A percentile compares a stretch with the other conserved stretches of the same genome.
Conservation (phyloP, 441 rosid species). For the Syzygium syzygioides region DNA sequence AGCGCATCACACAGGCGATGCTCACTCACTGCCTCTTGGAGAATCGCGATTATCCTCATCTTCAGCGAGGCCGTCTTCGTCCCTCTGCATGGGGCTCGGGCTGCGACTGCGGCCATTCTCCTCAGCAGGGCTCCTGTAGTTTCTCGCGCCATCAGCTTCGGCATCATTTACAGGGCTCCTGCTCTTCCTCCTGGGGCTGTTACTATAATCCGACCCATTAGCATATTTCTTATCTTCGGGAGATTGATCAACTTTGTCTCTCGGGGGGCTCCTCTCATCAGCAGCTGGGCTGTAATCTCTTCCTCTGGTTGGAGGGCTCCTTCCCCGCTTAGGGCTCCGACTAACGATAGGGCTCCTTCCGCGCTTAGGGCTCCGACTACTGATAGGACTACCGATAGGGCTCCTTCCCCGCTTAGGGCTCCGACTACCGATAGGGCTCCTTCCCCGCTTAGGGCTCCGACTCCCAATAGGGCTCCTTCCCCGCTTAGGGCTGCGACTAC, state of each 20-base stretch:
- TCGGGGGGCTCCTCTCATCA: conserved; percentile 33
- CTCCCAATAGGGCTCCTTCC: conserved; percentile 31
- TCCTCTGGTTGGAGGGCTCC: conserved; percentile 35
- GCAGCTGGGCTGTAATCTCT: conserved; percentile 39
- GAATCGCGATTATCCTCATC: conserved; percentile 31
- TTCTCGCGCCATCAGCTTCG: conserved; percentile 15
- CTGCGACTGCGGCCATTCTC: conserved; percentile 40
- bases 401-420: conserved; percentile 23
- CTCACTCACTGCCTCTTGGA: conserved; percentile 30
- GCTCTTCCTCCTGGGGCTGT: conserved; percentile 29
- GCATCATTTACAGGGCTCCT: conserved; percentile 28
- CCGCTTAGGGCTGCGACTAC: background rate
- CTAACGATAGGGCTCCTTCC: conserved; percentile 28
- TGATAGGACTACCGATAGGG: conserved; percentile 21
- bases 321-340: conserved; percentile 33
- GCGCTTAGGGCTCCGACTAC: conserved; percentile 31
- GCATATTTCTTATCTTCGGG: conserved; percentile 29
- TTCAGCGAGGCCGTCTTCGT: conserved; percentile 24
- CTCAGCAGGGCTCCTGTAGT: conserved; percentile 25
- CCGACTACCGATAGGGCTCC: conserved; percentile 1
- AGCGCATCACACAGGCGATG: background rate
- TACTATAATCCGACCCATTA: conserved; percentile 28
- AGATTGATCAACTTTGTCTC: conserved; percentile 31
- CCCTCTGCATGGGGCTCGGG: conserved; percentile 19
- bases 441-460: background rate